Base-by-base conservation (phyloP, 768 basidiomycete species). In the Boletus subcaerulescens region DNA sequence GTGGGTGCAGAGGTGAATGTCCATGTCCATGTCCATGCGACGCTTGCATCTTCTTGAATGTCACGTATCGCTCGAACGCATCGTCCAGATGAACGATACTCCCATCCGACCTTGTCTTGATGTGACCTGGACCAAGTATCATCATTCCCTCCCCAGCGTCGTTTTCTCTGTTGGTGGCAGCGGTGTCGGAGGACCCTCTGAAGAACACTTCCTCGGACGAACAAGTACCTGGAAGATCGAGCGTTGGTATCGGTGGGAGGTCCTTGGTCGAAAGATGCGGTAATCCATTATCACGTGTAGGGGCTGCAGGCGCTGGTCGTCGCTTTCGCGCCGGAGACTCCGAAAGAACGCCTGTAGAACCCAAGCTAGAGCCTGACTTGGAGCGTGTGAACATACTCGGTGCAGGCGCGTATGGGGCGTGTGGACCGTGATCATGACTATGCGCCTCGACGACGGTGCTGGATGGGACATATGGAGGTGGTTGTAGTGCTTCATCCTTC, bases 61-160 rank as follows among this genome's bases (percentile, higher is more conserved):
- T 77, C 67, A 95, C 91, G 65, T 96, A 97, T 36, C 92, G 79
- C 53, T 91, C 90, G 68, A 88, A 96, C 0, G 94, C 94, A 68
- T 96, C 93, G 61, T 93, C 87, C 36, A 89, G 73, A 6, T 70
- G 76, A 5, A 57, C 5, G 33, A 60, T 33, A 10, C 57, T 50
- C 35, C 56, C 57, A 4, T 68, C 62, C 29, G 64, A 63, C 38
- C 36, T 17, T 36, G 32, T 35, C 46, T 50, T 59, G 35, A 48
- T 12, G 10, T 56, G 64, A 15, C 40, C 49, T 3, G 5, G 15
- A 17, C 43, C 54, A 14, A 24, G 24, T 8, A 51, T 50, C 31
- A 15, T 17, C n/a, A 33, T 44, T 5, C 8, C 53, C 12, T 31
- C 40, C 7, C 9, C 40, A 6, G 12, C 44, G 1, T 40, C 48